Base-by-base conservation (phyloP, 169 alveolate genomes). In the Plasmodium falciparum region DNA sequence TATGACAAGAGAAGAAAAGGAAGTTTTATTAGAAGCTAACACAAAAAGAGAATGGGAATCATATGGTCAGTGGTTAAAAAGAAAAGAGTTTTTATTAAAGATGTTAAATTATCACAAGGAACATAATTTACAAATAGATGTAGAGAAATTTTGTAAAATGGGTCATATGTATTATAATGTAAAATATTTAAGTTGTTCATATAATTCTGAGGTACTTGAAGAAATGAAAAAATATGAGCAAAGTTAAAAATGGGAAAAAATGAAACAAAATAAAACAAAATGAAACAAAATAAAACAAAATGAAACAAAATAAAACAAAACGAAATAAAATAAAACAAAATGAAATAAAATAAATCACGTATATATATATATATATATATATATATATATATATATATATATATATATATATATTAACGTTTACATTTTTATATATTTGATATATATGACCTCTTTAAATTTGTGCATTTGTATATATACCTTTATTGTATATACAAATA, bases 81-180 rank as follows among this genome's bases (percentile, higher is more conserved):
- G 92, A 65, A 86, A 71, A 56, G 88, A 86, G 45, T 86, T 86
- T 73, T 88, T 86, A 52, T 73, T 86, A 56, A 86, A 86, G 62
- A 86, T 86, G 92, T 65, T 86, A 22, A 86, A 39, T 29, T 86
- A 86, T 61, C 88, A 86, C 47, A 86, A 86, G 61, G 54, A 45
- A 20, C 71, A 86, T 71, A 72, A 72, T n/a, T 11, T 86, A 9
- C 59, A 70, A 61, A 71, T 86, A 22, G 75, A 86, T 59, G 88
- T 72, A 6, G 92, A 86, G 63, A 86, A 86, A 33, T 86, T 86
- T 72, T 61, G 76, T 3, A 86, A 72, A 73, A 71, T 86, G 86
- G 92, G 92, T n/a, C 92, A 86, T 71, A 86, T 86, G 69, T 86
- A 43, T 86, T 86, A 58, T 49, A 86, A 86, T 72, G 73, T 86